These are phyloP conservation scores for Suillus subalutaceus DNA, from an alignment of 768 basidiomycete genomes.

Conservation along the genomic window DNA sequence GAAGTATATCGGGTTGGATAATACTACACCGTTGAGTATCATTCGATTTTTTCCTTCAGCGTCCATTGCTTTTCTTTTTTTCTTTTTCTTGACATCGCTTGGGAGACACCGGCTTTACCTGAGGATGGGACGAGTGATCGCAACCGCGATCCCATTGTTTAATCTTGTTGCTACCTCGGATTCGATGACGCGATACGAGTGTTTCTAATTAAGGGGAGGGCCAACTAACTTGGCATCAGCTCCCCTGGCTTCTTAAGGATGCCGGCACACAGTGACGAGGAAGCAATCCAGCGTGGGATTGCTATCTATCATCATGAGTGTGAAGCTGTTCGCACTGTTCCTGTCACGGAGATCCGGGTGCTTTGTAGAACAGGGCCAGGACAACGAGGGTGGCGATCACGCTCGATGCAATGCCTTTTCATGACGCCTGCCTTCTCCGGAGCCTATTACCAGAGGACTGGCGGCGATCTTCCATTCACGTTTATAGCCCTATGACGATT, in stretches of 20 bases:
- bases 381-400: slow-evolving; percentile 14
- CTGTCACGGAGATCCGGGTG: slow-evolving; percentile 7
- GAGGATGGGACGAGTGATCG: neutral
- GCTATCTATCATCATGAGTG: neutral
- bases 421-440: slow-evolving; percentile 9
- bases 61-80: neutral
- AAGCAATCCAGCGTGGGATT: slow-evolving; percentile 4
- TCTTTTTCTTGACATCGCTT: slow-evolving; percentile 5
- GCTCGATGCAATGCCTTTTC: slow-evolving; percentile 8
- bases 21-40: slow-evolving; percentile 59
- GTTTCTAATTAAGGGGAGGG: slow-evolving; percentile 3
- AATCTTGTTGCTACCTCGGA: slow-evolving; percentile 6
- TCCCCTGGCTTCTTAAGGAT: slow-evolving; percentile 1
- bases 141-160: slow-evolving; percentile 13
- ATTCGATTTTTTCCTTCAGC: slow-evolving; percentile 15
- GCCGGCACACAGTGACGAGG: slow-evolving; percentile 2
- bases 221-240: neutral
- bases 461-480: slow-evolving; percentile 3
- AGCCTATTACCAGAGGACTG: slow-evolving; percentile 6
- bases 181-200: neutral
- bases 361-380: neutral
- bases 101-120: slow-evolving; percentile 4
- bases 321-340: slow-evolving; percentile 7
- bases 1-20: slow-evolving; percentile 71
- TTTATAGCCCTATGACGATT: slow-evolving; percentile 18